Evolutionary conservation across 1,139 yeast genomes (phyloP).

Genomic region (Hansenula lynferdii): DNA sequence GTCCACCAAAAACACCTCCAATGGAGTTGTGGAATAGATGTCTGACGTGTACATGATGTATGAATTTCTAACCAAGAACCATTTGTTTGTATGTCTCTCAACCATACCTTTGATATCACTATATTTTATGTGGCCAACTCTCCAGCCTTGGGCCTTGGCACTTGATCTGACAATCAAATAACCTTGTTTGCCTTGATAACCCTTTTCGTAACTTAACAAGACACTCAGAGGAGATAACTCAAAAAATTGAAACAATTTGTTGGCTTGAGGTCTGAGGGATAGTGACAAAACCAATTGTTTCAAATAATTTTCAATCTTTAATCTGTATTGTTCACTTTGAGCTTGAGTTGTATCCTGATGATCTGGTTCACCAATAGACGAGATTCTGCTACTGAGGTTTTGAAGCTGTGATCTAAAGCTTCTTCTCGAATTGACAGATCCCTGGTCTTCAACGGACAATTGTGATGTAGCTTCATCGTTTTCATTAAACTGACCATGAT

Average conservation of each 20-base stretch:
- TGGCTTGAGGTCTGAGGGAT: conserved; percentile 75
- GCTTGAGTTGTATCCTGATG: no score
- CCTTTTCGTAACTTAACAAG: conserved; percentile 74
- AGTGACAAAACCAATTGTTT: conserved; percentile 53
- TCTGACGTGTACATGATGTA: conserved; percentile 84
- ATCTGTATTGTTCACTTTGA: conserved; percentile 9
- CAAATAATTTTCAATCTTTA: conserved; percentile 55
- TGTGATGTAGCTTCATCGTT: neutral
- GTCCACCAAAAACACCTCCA: conserved; percentile 89
- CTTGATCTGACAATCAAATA: conserved; percentile 72
- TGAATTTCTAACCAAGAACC: conserved; percentile 85
- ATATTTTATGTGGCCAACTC: conserved; percentile 83
- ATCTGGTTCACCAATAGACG: conserved; percentile 3
- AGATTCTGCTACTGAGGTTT: conserved; percentile 12
- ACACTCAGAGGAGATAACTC: conserved; percentile 89
- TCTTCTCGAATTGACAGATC: conserved; percentile 1
- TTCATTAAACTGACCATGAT: neutral
- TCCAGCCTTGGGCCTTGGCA: conserved; percentile 91
- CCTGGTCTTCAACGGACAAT: no score
- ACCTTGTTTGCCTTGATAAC: conserved; percentile 88
- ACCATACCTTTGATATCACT: conserved; percentile 82
- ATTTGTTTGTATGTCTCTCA: conserved; percentile 83
- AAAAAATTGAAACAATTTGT: conserved; percentile 76
- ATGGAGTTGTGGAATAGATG: conserved; percentile 78
- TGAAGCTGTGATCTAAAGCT: conserved; percentile 12